Evolutionary conservation across 768 basidiomycete genomes (phyloP).

Genomic region (Pleurotus ostreatus): DNA sequence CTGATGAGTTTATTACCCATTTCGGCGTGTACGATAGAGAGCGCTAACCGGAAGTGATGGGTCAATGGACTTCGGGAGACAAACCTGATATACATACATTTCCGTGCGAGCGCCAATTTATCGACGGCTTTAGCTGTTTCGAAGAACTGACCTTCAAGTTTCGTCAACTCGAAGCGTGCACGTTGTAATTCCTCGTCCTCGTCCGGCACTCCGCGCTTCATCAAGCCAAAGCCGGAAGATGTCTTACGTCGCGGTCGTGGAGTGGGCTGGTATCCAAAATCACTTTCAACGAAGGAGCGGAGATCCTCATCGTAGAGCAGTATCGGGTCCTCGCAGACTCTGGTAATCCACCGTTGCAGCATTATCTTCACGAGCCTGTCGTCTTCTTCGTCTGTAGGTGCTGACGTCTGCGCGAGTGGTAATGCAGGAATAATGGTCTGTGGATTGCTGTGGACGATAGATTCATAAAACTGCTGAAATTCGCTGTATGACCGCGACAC

Average conservation of each 20-base stretch:
- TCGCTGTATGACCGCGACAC: conserved; percentile 94
- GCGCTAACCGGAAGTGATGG: conserved; percentile 38
- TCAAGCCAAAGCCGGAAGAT: conserved; percentile 70
- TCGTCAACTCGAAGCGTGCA: conserved; percentile 88
- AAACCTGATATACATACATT: conserved; percentile 45
- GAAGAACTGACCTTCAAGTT: conserved; percentile 88
- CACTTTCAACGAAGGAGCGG: conserved; percentile 92
- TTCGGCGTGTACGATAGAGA: conserved; percentile 77
- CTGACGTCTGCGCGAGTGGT: conserved; percentile 94
- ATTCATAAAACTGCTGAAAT: conserved; percentile 91
- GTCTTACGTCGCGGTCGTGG: conserved; percentile 71
- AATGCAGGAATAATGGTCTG: conserved; percentile 96
- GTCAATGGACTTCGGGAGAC: conserved; percentile 5
- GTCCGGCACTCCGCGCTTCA: conserved; percentile 79
- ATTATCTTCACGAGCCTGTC: conserved; percentile 93
- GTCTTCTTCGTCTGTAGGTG: conserved; percentile 97
- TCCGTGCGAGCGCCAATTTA: conserved; percentile 73
- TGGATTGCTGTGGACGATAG: conserved; percentile 85
- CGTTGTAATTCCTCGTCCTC: conserved; percentile 92
- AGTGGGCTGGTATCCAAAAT: conserved; percentile 93
- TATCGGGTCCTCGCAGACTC: conserved; percentile 91
- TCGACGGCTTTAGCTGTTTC: conserved; percentile 91
- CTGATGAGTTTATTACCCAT: conserved; percentile 92
- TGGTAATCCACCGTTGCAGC: conserved; percentile 90
- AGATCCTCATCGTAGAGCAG: conserved; percentile 88